These are phyloP conservation scores for Wickerhamiella brachini DNA, from an alignment of 805 yeast species.

Conservation along the genomic window DNA sequence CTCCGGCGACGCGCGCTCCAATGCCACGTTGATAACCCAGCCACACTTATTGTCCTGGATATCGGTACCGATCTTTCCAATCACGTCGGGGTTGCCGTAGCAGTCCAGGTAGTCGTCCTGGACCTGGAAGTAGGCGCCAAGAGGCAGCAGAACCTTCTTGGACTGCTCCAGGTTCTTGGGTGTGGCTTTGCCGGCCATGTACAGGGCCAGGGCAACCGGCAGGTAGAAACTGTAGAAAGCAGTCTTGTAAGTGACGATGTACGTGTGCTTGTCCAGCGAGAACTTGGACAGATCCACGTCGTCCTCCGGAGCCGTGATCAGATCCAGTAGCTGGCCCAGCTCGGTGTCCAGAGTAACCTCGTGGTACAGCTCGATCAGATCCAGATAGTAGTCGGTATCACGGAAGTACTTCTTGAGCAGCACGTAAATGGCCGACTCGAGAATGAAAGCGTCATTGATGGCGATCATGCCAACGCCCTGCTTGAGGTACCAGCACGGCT, in stretches of 20 bases:
- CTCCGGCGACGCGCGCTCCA: constrained; percentile 58
- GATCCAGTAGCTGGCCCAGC: constrained; percentile 87
- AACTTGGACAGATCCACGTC: constrained; percentile 78
- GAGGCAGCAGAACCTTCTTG: constrained; percentile 71
- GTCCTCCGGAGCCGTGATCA: constrained; percentile 96
- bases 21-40: constrained; percentile 92
- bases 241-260: constrained; percentile 91
- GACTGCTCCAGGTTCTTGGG: constrained; percentile 77
- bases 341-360: constrained; percentile 97
- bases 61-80: constrained; percentile 98
- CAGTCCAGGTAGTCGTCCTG: constrained; percentile 97
- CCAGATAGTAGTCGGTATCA: constrained; percentile 69
- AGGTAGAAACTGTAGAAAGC: constrained; percentile 95
- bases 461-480: constrained; percentile 79
- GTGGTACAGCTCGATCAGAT: constrained; percentile 85
- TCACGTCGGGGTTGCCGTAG: constrained; percentile 93
- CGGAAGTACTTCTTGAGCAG: constrained; percentile 82
- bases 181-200: constrained; percentile 63
- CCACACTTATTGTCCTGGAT: constrained; percentile 97
- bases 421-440: constrained; percentile 86
- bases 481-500: constrained; percentile 91
- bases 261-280: constrained; percentile 78
- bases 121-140: constrained; percentile 97
- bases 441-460: constrained; percentile 92
- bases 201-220: constrained; percentile 96